A percentile compares a stretch with the other conserved stretches of the same genome.
These are phyloP conservation scores for Sequoia sempervirens DNA, from an alignment of 75 land plant species.

Conservation along the genomic window DNA sequence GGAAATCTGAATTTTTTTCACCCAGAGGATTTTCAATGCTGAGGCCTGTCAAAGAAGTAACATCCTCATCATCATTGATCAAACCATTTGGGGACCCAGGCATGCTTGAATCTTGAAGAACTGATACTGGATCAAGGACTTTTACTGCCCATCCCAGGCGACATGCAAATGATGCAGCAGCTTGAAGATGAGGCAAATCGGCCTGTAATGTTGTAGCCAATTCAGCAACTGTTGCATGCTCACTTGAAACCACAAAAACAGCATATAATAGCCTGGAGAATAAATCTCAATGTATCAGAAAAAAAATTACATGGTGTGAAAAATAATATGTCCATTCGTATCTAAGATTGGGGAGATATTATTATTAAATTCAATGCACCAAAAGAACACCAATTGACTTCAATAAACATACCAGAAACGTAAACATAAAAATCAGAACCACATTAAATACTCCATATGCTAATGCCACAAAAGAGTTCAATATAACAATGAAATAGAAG, in stretches of 20 bases:
- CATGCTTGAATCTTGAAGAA: slow-evolving; percentile 57
- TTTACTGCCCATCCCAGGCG: slow-evolving; percentile 97
- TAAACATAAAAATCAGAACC: neutral
- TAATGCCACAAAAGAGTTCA: neutral
- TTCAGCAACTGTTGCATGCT: slow-evolving; percentile 92
- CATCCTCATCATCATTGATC: slow-evolving; percentile 73
- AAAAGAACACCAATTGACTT: neutral
- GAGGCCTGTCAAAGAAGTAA: slow-evolving; percentile 26
- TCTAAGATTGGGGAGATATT: neutral
- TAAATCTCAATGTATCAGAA: slow-evolving; percentile 5
- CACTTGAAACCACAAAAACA: slow-evolving; percentile 98
- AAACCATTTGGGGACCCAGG: slow-evolving; percentile 48
- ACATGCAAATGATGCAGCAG: slow-evolving; percentile 94
- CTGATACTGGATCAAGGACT: slow-evolving; percentile 76
- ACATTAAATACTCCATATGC: neutral
- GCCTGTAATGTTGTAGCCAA: slow-evolving; percentile 90
- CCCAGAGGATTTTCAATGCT: slow-evolving; percentile 34
- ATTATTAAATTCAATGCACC: neutral
- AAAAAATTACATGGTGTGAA: slow-evolving; percentile 2
- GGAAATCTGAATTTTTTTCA: slow-evolving; percentile 28
- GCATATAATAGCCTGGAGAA: slow-evolving; percentile 84
- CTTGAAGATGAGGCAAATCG: slow-evolving; percentile 84
- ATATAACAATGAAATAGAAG: neutral
- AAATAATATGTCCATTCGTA: neutral
- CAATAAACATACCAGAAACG: neutral